Evolutionary conservation across 2,329 filamentous ascomycete genomes (phyloP), one percentile per base, ranked within the genome.

Genomic region (Alternaria arborescens): DNA sequence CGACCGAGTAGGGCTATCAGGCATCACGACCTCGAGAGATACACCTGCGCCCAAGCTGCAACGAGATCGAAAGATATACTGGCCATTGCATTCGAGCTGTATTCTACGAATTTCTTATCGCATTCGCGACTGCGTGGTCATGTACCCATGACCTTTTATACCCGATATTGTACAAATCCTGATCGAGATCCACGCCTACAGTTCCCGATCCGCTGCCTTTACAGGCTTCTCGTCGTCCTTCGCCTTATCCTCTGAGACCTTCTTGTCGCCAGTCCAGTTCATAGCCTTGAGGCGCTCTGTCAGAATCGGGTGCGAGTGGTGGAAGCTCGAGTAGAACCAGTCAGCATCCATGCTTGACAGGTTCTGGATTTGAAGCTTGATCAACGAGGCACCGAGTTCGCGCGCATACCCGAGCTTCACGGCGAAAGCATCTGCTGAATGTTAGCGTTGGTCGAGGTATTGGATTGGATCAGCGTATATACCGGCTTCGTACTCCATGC

Each of bases 331-430:
- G 80, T 97, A 99, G 87, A 97, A 89, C 91, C 92, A 97, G 81
- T 99, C 96, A 28, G 95, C 95, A 73, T 99, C 95, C 94, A 99
- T 98, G 63, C 92, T 96, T 81, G 93, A 97, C 69, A 99, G 86
- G 78, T 99, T 99, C 84, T 98, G 94, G 74, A 97, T 93, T 82
- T 99, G 96, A 53, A 99, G 91, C 84, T 97, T 97, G 82, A 99
- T 93, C 65, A 99, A 87, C 22, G 93, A 95, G 65, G 88, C 85
- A 43, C 94, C 93, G 53, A 99, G 89, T 79, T 97, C 89, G 46
- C 87, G 83, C 53, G 90, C 88, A 82, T 94, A 97, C 54, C 95
- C 95, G 10, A 97, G 89, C 51, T 89, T 85, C 70, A 89, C 86
- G 58, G 94, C 95, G 77, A 99, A 99, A 22, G 86, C 88, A 81